phyloP scores from a whole-genome alignment of 129 eudicot genomes.

The Centella asiatica region DNA sequence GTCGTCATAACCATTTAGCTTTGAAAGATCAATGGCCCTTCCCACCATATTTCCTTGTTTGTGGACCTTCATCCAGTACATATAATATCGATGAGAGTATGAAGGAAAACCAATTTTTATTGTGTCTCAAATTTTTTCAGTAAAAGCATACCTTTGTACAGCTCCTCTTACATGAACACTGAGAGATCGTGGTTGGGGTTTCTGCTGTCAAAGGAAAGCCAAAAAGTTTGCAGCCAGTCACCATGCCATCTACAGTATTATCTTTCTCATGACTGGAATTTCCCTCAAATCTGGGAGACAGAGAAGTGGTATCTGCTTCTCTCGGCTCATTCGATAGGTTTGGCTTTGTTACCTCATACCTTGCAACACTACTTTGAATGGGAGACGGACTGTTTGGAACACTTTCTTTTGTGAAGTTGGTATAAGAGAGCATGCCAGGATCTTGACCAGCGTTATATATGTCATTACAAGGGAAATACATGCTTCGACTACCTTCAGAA shows the following conservation, averaged over 20 bases:
- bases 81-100: background rate
- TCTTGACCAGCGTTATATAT: slow-evolving; percentile 44
- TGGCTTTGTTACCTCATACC: slow-evolving; percentile 24
- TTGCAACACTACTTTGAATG: slow-evolving; percentile 20
- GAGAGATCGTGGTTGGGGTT: slow-evolving; percentile 32
- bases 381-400: slow-evolving; percentile 23
- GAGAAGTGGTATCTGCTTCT: slow-evolving; percentile 19
- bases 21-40: slow-evolving; percentile 76
- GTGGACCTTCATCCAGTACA: slow-evolving; percentile 51
- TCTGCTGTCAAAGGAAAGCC: slow-evolving; percentile 56
- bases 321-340: slow-evolving; percentile 24
- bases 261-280: slow-evolving; percentile 38
- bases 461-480: slow-evolving; percentile 39
- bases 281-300: slow-evolving; percentile 19
- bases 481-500: slow-evolving; percentile 66
- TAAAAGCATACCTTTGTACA: slow-evolving; percentile 68
- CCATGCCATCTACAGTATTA: slow-evolving; percentile 34
- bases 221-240: slow-evolving; percentile 50
- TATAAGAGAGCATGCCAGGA: slow-evolving; percentile 22
- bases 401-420: slow-evolving; percentile 38
- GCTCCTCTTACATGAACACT: slow-evolving; percentile 62
- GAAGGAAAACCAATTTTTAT: background rate
- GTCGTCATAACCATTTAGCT: slow-evolving; percentile 55
- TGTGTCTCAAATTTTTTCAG: background rate
- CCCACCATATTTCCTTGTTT: slow-evolving; percentile 94